Evolutionary conservation across 2,329 filamentous ascomycete genomes (phyloP).

Genomic region (Ophiocordyceps australis): DNA sequence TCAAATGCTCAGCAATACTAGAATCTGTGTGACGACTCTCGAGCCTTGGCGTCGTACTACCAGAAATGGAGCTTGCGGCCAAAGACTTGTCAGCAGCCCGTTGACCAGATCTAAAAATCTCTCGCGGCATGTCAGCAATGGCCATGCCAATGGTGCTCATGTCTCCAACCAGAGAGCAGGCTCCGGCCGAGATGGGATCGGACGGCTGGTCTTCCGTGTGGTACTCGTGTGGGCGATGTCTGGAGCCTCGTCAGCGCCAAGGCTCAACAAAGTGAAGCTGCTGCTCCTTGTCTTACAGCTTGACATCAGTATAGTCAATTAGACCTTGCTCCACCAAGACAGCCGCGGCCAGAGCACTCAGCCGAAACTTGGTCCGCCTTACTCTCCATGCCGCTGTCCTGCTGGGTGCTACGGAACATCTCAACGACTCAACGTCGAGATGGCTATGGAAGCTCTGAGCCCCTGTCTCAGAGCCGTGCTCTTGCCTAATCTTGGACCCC

Average conservation of each 20-base stretch:
- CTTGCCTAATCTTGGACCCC: constrained; percentile 46
- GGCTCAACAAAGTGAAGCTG: background rate
- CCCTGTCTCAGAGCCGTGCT: constrained; percentile 44
- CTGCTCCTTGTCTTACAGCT: constrained; percentile 34
- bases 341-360: constrained; percentile 58
- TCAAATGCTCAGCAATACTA: too few relatives aligned
- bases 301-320: constrained; percentile 52
- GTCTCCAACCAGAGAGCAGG: constrained; percentile 67
- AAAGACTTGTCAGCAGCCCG: constrained; percentile 5
- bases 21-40: constrained; percentile 2
- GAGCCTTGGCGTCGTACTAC: too few relatives aligned
- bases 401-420: constrained; percentile 51
- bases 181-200: constrained; percentile 63
- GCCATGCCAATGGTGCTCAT: constrained; percentile 66
- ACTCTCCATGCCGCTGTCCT: constrained; percentile 60
- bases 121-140: constrained; percentile 52
- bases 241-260: constrained; percentile 10
- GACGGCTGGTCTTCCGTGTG: constrained; percentile 61
- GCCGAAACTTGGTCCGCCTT: constrained; percentile 42
- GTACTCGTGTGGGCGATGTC: constrained; percentile 43
- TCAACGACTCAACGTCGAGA: constrained; percentile 44
- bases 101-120: constrained; percentile 27
- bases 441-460: constrained; percentile 55
- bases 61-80: constrained; percentile 1
- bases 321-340: constrained; percentile 46